phyloP scores from a whole-genome alignment of 345 rosid species.

The Pelargonium nanum region DNA sequence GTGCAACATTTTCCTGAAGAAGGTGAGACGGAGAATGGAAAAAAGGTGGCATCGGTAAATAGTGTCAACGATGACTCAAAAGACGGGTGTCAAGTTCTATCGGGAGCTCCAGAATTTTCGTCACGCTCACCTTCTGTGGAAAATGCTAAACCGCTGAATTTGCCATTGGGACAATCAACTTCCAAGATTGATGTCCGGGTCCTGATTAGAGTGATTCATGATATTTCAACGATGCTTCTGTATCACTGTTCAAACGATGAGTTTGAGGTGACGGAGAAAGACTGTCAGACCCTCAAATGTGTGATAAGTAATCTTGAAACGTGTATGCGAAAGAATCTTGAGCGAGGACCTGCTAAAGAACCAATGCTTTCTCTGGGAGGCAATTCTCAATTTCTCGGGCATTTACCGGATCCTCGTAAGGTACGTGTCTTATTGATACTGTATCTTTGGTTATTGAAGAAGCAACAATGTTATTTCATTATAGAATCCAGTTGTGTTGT shows the following conservation, averaged over 20 bases:
- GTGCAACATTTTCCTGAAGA: constrained; percentile 19
- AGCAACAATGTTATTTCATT: too few relatives aligned
- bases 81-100: constrained; percentile 26
- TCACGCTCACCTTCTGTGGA: constrained; percentile 31
- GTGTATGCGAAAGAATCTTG: constrained; percentile 33
- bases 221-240: constrained; percentile 62
- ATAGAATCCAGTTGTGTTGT: neutral
- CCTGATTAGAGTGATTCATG: constrained; percentile 44
- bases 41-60: constrained; percentile 1
- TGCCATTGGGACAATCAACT: constrained; percentile 14
- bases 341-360: constrained; percentile 18
- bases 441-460: neutral
- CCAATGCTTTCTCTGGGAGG: constrained; percentile 15
- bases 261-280: constrained; percentile 43
- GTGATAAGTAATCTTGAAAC: constrained; percentile 47
- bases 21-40: constrained; percentile 17
- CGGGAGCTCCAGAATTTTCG: constrained; percentile 21
- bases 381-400: constrained; percentile 16
- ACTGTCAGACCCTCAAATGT: constrained; percentile 41
- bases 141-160: constrained; percentile 15
- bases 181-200: constrained; percentile 22
- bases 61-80: constrained; percentile 19
- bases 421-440: constrained; percentile 26
- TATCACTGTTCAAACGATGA: constrained; percentile 42
- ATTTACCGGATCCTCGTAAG: constrained; percentile 28